Evolutionary conservation across 1,284 basidiomycete genomes (phyloP).

Genomic region (Sporisorium exsertum): DNA sequence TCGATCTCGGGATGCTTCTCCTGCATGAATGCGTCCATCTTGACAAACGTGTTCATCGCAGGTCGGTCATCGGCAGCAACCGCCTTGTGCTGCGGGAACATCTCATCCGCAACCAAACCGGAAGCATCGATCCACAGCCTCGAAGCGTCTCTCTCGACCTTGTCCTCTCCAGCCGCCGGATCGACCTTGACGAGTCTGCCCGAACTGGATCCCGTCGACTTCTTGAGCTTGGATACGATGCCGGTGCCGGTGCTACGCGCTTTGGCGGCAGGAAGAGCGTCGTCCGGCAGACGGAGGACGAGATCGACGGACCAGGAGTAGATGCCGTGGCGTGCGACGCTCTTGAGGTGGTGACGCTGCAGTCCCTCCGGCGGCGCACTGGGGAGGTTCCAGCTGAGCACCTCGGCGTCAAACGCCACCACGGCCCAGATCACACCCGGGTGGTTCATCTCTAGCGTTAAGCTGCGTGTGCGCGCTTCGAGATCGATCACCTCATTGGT

Average conservation of each 20-base stretch:
- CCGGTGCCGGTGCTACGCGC: background rate
- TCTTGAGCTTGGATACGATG: slow-evolving; percentile 16
- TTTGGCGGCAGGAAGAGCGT: slow-evolving; percentile 24
- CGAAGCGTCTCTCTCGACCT: slow-evolving; percentile 33
- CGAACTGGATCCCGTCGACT: background rate
- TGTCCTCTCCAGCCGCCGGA: background rate
- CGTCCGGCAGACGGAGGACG: slow-evolving; percentile 74
- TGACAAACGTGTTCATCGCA: slow-evolving; percentile 52
- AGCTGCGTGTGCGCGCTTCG: slow-evolving; percentile 76
- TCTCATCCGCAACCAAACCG: slow-evolving; percentile 54
- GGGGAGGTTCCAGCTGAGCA: slow-evolving; percentile 80
- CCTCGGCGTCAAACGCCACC: slow-evolving; percentile 91
- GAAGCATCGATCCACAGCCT: slow-evolving; percentile 56
- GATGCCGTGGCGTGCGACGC: slow-evolving; percentile 83
- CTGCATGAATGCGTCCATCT: slow-evolving; percentile 57
- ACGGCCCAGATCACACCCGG: slow-evolving; percentile 90
- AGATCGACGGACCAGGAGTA: slow-evolving; percentile 80
- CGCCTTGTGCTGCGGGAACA: slow-evolving; percentile 60
- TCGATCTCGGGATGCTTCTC: slow-evolving; percentile 64
- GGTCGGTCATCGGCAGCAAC: slow-evolving; percentile 20
- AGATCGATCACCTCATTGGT: slow-evolving; percentile 76
- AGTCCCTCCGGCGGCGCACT: slow-evolving; percentile 73
- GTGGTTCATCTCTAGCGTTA: slow-evolving; percentile 82
- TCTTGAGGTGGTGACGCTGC: slow-evolving; percentile 90
- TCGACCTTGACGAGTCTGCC: slow-evolving; percentile 31